Percentiles rank a stretch among this genome's conserved stretches.
Conservation (phyloP, 352 stramenopile species). For the Globisporangium middletonii region DNA sequence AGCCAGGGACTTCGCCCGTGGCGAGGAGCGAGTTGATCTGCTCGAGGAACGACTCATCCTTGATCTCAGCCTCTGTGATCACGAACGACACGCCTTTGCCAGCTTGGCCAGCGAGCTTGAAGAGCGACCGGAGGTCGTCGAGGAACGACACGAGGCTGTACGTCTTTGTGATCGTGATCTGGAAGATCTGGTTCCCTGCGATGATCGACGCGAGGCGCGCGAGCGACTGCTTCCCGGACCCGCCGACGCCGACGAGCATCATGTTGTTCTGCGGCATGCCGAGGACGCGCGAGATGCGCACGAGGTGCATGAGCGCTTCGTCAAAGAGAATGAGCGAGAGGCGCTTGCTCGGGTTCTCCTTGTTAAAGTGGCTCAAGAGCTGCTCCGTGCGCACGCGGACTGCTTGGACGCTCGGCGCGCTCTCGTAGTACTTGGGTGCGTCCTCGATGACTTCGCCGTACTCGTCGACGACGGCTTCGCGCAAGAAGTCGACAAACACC, state of each 20-base stretch:
- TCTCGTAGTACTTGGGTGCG: conserved; percentile 81
- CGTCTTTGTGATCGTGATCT: conserved; percentile 85
- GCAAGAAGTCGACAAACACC: conserved; percentile 85
- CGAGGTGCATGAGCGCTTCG: conserved; percentile 82
- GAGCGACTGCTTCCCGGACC: conserved; percentile 85
- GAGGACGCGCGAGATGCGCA: conserved; percentile 78
- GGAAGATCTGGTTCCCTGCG: conserved; percentile 68
- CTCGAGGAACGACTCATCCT: conserved; percentile 88
- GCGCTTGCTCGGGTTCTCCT: conserved; percentile 58
- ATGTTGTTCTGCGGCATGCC: conserved; percentile 82
- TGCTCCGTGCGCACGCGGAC: conserved; percentile 53
- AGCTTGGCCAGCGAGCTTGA: conserved; percentile 76
- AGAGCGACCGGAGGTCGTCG: conserved; percentile 80
- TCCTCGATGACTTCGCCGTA: conserved; percentile 74
- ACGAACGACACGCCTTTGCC: conserved; percentile 82
- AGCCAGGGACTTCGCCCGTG: conserved; percentile 76
- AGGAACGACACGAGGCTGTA: conserved; percentile 85
- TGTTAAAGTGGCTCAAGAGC: conserved; percentile 77
- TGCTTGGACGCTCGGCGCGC: conserved; percentile 30
- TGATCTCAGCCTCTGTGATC: conserved; percentile 87
- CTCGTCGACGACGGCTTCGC: conserved; percentile 77
- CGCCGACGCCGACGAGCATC: conserved; percentile 89
- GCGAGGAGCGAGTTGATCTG: conserved; percentile 85
- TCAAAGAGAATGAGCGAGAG: conserved; percentile 89
- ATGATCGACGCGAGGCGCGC: conserved; percentile 77